Percentiles rank a stretch among this genome's conserved stretches.
phyloP scores from a whole-genome alignment of 768 basidiomycete species.

The Candolleomyces aberdarensis region DNA sequence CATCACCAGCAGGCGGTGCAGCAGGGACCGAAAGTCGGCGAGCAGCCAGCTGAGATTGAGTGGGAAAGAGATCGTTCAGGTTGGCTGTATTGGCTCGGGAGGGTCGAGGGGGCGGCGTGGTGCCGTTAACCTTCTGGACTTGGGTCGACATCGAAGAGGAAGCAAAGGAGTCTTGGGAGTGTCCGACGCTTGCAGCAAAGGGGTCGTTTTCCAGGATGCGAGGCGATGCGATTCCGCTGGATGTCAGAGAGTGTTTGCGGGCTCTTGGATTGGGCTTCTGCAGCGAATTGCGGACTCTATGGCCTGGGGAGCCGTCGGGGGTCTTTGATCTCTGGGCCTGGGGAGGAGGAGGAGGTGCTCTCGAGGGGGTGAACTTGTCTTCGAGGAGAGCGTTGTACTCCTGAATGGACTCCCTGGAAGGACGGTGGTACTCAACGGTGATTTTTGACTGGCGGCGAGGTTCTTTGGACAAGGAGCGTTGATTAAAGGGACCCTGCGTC shows the following conservation, averaged over 20 bases:
- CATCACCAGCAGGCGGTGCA: slow-evolving; percentile 27
- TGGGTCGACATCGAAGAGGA: slow-evolving; percentile 15
- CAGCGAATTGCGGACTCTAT: slow-evolving; percentile 50
- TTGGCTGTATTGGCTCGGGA: slow-evolving; percentile 84
- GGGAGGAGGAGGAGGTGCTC: slow-evolving; percentile 38
- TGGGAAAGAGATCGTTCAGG: slow-evolving; percentile 68
- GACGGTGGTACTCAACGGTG: slow-evolving; percentile 74
- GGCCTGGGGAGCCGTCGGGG: slow-evolving; percentile 40
- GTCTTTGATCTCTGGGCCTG: slow-evolving; percentile 42
- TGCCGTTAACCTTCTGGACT: slow-evolving; percentile 32
- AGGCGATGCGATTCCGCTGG: slow-evolving; percentile 24
- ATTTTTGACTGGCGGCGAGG: slow-evolving; percentile 55
- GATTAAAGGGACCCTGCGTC: slow-evolving; percentile 47
- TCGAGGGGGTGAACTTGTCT: slow-evolving; percentile 39
- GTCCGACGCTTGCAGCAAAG: slow-evolving; percentile 44
- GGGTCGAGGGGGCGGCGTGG: slow-evolving; percentile 71
- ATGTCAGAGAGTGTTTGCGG: slow-evolving; percentile 38
- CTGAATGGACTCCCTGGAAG: slow-evolving; percentile 71
- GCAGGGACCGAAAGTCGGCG: slow-evolving; percentile 53
- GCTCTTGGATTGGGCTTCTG: slow-evolving; percentile 57
- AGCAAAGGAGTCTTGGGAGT: slow-evolving; percentile 21
- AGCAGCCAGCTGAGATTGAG: slow-evolving; percentile 34
- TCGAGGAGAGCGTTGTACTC: slow-evolving; percentile 74
- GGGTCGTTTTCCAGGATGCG: slow-evolving; percentile 53
- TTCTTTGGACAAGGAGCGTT: slow-evolving; percentile 39